Conservation (phyloP, 306 rosid species). For the Prunus padus region DNA sequence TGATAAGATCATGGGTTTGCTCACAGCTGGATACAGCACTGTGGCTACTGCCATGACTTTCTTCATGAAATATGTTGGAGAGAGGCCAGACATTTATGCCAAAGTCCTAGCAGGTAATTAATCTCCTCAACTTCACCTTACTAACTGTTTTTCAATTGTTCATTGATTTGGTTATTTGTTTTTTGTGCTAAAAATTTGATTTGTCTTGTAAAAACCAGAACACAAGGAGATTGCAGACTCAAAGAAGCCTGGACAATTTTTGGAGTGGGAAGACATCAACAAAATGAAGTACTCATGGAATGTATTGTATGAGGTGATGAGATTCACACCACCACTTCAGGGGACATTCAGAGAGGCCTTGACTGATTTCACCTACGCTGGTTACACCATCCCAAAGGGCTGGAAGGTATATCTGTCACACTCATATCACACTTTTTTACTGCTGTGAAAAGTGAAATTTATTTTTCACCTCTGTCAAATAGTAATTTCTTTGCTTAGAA, state of each 20-base stretch:
- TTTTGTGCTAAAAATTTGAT: background rate
- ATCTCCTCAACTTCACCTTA: background rate
- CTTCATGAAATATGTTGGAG: slow-evolving; percentile 68
- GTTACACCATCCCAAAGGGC: slow-evolving; percentile 41
- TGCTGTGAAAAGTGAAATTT: no score
- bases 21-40: slow-evolving; percentile 46
- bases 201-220: slow-evolving; percentile 18
- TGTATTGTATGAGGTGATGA: slow-evolving; percentile 41
- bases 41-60: slow-evolving; percentile 59
- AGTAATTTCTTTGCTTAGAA: no score
- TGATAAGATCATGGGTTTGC: slow-evolving; percentile 62
- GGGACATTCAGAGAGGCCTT: slow-evolving; percentile 42
- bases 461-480: no score
- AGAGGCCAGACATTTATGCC: slow-evolving; percentile 50
- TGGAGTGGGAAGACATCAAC: slow-evolving; percentile 36
- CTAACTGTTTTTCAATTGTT: background rate
- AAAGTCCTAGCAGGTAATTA: slow-evolving; percentile 48
- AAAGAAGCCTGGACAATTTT: slow-evolving; percentile 24
- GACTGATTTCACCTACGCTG: slow-evolving; percentile 32
- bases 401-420: slow-evolving; percentile 33
- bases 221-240: slow-evolving; percentile 30
- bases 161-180: background rate
- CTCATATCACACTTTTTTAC: background rate
- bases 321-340: slow-evolving; percentile 41
- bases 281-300: slow-evolving; percentile 46